Conservation (phyloP, 805 yeast species). For the Candida easanensis region DNA sequence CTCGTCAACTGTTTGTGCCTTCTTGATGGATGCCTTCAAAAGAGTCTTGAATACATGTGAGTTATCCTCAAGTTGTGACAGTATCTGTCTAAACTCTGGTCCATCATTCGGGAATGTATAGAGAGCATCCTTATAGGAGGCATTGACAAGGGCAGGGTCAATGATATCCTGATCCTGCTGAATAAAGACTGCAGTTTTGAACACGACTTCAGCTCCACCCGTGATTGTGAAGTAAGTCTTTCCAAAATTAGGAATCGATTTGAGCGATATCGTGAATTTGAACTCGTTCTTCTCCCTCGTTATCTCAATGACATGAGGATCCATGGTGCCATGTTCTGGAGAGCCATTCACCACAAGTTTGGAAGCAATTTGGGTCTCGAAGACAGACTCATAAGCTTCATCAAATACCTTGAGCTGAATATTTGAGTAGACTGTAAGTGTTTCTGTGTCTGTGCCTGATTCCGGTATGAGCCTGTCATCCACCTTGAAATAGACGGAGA, state of each 20-base stretch:
- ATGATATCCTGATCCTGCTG: constrained; percentile 1
- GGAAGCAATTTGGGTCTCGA: constrained; percentile 5
- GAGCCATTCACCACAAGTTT: constrained; percentile 6
- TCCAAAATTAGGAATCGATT: neutral
- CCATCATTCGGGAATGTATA: constrained; percentile 11
- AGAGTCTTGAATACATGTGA: constrained; percentile 6
- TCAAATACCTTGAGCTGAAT: constrained; percentile 4
- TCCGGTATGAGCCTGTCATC: neutral
- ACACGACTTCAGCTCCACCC: constrained; percentile 3
- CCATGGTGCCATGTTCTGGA: constrained; percentile 9
- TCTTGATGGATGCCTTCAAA: constrained; percentile 18
- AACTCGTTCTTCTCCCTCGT: constrained; percentile 5
- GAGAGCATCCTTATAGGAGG: constrained; percentile 12
- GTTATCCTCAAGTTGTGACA: constrained; percentile 12
- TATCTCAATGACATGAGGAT: constrained; percentile 12
- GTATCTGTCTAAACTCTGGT: constrained; percentile 8
- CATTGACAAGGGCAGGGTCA: neutral
- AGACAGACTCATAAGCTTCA: constrained; percentile 2
- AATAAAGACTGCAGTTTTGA: constrained; percentile 4
- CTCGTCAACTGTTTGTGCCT: constrained; percentile 21
- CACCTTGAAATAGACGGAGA: constrained; percentile 6
- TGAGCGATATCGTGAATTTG: constrained; percentile 1
- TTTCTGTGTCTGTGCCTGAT: neutral
- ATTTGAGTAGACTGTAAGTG: neutral
- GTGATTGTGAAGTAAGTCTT: constrained; percentile 10